Conservation (phyloP, 108 stramenopile species). For the Skeletonema grethae region DNA sequence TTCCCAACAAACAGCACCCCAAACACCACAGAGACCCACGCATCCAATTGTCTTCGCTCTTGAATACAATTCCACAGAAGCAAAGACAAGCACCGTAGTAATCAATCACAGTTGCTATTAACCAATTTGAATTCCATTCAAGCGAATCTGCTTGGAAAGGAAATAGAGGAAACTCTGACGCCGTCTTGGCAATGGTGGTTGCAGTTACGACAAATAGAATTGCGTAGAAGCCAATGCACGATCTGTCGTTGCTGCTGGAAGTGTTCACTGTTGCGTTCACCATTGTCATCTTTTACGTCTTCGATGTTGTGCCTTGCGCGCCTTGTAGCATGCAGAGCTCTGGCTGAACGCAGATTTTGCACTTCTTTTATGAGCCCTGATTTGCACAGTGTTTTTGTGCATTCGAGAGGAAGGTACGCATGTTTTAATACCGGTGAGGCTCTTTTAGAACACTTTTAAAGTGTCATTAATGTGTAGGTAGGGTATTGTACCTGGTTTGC, state of each 20-base stretch:
- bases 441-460: too few species aligned
- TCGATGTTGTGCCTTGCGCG: too few species aligned
- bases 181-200: not conserved
- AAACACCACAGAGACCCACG: conserved; percentile 8
- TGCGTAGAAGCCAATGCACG: conserved; percentile 4
- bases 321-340: too few species aligned
- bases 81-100: conserved; percentile 25
- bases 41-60: conserved; percentile 3
- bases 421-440: too few species aligned
- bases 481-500: too few species aligned
- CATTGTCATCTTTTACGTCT: conserved; percentile 3
- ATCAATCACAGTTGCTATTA: conserved; percentile 16
- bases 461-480: too few species aligned
- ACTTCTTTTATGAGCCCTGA: too few species aligned
- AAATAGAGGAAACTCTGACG: conserved; percentile 3
- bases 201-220: not conserved
- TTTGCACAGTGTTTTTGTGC: too few species aligned
- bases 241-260: not conserved
- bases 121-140: conserved; percentile 12
- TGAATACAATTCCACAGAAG: conserved; percentile 8
- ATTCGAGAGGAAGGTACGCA: too few species aligned
- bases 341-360: too few species aligned
- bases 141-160: conserved; percentile 3
- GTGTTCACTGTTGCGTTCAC: not conserved
- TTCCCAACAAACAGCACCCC: conserved; percentile 11